Evolutionary conservation across 768 basidiomycete species (phyloP), one percentile per base, ranked within the genome.

Genomic region (Podaxis rugospora): DNA sequence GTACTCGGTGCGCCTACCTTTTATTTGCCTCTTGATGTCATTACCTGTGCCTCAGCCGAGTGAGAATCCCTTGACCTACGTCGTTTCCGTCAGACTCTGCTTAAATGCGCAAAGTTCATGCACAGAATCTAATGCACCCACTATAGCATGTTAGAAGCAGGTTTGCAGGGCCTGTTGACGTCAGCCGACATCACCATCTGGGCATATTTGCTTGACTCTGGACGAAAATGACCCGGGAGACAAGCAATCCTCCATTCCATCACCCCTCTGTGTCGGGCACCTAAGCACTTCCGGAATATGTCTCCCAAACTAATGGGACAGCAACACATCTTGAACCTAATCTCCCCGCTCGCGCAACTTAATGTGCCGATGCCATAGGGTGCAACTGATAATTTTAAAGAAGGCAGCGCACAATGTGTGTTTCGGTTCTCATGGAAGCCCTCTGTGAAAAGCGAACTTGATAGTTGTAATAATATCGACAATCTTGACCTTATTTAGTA

Each of bases 241-340:
- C 23, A 54, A 54, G 28, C 47, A 18, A 50, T 18, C 28, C 51
- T 63, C 58, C 57, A 59, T 61, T 68, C 54, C 64, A 66, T 66
- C 66, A 64, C 42, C 61, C 62, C 63, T 65, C 25, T 21, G 35
- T 59, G 42, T 21, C 52, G 16, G 49, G 32, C 44, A 14, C 9
- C 62, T 44, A 39, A 32, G 37, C 62, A 61, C 62, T 47, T 69
- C 54, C 28, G 54, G 65, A 9, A 57, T 50, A 50, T 37, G 13
- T 39, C 47, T 62, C 55, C 70, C 68, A 53, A 59, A 49, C 59
- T 27, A 25, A 47, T 60, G 70, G 68, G 66, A 55, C 66, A 57
- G 39, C 53, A 40, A 51, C 32, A 35, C 44, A 72, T 75, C 72
- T 69, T 64, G 66, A 77, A 76, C 76, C 66, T 73, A 70, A 76